A percentile compares a stretch with the other conserved stretches of the same genome.
These are phyloP conservation scores for Ustilago lituana DNA, from an alignment of 1,284 basidiomycete species.

Conservation along the genomic window DNA sequence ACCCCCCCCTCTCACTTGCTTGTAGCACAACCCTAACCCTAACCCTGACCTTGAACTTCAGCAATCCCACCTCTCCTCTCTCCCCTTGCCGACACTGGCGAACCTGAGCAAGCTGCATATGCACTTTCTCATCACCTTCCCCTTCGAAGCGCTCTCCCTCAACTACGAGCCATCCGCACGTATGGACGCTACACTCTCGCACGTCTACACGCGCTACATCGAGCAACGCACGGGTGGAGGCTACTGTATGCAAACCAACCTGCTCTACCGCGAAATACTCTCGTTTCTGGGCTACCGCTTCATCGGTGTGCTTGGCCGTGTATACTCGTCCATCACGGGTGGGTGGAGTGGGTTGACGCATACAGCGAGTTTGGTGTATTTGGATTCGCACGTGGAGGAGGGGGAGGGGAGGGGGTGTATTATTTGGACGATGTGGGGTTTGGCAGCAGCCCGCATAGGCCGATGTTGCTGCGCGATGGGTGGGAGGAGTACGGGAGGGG, in stretches of 20 bases:
- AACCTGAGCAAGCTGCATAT: too few relatives aligned
- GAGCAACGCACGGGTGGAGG: constrained; percentile 17
- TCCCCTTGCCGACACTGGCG: constrained; percentile 23
- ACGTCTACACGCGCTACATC: constrained; percentile 26
- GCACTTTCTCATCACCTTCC: constrained; percentile 37
- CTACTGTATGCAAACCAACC: constrained; percentile 47
- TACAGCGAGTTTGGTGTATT: constrained; percentile 29
- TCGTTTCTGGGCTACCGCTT: constrained; percentile 17
- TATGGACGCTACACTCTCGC: constrained; percentile 7
- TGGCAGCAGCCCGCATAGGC: constrained; percentile 25
- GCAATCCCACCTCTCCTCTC: too few relatives aligned
- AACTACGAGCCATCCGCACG: constrained; percentile 31
- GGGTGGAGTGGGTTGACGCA: constrained; percentile 27
- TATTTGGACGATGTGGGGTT: constrained; percentile 43
- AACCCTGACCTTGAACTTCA: too few relatives aligned
- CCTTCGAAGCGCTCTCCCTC: constrained; percentile 43
- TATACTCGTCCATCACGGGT: constrained; percentile 3
- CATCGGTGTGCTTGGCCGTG: constrained; percentile 29
- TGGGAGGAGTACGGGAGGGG: constrained; percentile 27
- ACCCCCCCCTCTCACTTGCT: neutral
- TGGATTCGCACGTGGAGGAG: constrained; percentile 17
- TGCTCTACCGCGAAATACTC: constrained; percentile 31
- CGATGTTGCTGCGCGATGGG: constrained; percentile 30
- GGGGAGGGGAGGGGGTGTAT: constrained; percentile 8
- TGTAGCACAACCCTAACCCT: too few relatives aligned